phyloP scores from a whole-genome alignment of 345 rosid genomes.

The Conringia planisiliqua region DNA sequence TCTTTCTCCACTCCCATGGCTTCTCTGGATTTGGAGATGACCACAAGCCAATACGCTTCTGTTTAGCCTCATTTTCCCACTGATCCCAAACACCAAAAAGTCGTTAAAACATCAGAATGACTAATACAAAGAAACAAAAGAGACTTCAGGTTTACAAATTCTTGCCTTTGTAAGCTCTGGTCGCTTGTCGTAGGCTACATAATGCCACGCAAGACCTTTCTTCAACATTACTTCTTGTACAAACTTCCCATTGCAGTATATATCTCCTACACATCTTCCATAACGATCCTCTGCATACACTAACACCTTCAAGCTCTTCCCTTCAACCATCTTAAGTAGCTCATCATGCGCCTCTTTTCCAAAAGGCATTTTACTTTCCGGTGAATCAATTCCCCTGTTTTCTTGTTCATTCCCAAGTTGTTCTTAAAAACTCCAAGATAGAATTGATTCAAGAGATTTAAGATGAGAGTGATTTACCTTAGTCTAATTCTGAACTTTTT shows the following conservation, averaged over 20 bases:
- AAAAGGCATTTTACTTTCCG: constrained; percentile 67
- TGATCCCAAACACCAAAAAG: constrained; percentile 1
- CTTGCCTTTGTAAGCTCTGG: constrained; percentile 53
- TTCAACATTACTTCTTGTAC: constrained; percentile 67
- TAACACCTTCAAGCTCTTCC: constrained; percentile 58
- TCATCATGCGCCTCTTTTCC: constrained; percentile 75
- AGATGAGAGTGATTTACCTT: constrained; percentile 42
- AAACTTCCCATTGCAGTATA: constrained; percentile 63
- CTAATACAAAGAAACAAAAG: constrained; percentile 2
- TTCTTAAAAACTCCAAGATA: background rate
- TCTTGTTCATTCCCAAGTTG: background rate
- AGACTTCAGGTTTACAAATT: background rate
- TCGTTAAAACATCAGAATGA: background rate
- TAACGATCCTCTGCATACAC: constrained; percentile 68
- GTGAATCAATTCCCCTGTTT: constrained; percentile 88
- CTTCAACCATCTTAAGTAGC: constrained; percentile 55
- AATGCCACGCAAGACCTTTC: constrained; percentile 92
- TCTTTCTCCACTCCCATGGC: constrained; percentile 90
- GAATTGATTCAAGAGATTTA: background rate
- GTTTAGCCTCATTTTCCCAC: constrained; percentile 85
- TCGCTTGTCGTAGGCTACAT: constrained; percentile 60
- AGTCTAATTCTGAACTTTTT: constrained; percentile 68
- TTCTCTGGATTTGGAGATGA: constrained; percentile 62
- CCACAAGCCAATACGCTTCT: constrained; percentile 71
- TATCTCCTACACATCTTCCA: constrained; percentile 66